Evolutionary conservation across 768 basidiomycete genomes (phyloP).

Genomic region (Mycena alexandri): DNA sequence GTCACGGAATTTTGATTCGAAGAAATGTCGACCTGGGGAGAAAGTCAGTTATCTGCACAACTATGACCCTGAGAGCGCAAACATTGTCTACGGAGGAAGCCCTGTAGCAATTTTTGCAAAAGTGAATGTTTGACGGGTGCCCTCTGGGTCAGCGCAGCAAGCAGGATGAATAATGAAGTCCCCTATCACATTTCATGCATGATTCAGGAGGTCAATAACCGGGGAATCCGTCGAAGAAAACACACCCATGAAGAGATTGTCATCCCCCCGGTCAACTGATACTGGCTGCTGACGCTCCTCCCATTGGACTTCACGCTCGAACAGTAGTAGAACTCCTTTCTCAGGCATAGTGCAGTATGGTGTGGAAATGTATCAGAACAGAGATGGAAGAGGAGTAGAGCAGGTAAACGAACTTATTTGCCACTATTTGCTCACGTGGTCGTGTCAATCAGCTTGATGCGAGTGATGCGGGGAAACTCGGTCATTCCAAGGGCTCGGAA

Average conservation of each 20-base stretch:
- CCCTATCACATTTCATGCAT: neutral
- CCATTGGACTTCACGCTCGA: constrained; percentile 2
- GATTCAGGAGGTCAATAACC: neutral
- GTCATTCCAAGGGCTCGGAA: too few relatives aligned
- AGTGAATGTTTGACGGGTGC: neutral
- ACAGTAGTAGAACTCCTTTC: neutral
- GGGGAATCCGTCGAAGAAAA: too few relatives aligned
- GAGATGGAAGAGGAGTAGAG: too few relatives aligned
- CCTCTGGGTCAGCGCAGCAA: neutral
- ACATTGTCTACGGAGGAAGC: neutral
- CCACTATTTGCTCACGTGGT: too few relatives aligned
- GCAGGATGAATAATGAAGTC: neutral
- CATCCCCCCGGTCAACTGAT: neutral
- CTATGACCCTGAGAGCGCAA: too few relatives aligned
- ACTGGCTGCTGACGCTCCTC: neutral
- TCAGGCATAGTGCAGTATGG: neutral
- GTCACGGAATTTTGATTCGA: too few relatives aligned
- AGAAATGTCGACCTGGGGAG: too few relatives aligned
- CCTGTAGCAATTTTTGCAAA: neutral
- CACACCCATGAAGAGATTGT: neutral
- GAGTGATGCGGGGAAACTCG: too few relatives aligned
- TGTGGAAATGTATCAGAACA: too few relatives aligned
- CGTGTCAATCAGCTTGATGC: too few relatives aligned
- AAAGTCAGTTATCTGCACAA: too few relatives aligned
- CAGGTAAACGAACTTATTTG: too few relatives aligned